Base-by-base conservation (phyloP, 768 basidiomycete species). In the Termitomyces sp. region DNA sequence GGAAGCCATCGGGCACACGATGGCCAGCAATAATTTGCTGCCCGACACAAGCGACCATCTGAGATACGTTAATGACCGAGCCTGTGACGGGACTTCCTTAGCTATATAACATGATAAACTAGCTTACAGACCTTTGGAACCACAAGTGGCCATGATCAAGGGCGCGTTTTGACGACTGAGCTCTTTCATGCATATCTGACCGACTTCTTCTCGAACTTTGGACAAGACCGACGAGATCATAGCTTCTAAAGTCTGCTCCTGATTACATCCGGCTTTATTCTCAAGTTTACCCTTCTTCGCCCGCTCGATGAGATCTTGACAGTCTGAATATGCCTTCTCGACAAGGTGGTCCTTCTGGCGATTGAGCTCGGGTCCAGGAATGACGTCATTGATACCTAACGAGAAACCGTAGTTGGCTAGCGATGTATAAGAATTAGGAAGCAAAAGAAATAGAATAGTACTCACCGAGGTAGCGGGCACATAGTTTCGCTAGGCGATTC, bases 11-110 rank as follows among this genome's bases (percentile, higher is more conserved):
- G 0, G 94, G 95, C 6, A 99, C 94, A 82, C 97, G 97, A 73
- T 92, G 89, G 7, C 97, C 97, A 19, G 94, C 85, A 60, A 99
- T 98, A 70, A 98, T 98, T 69, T 99, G 97, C 67, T 99, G 97
- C 5, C 97, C 97, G 63, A 99, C 97, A 83, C 96, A 98, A 67
- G 96, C 97, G 52, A 98, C 96, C 97, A 99, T 99, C 74, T 99
- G 97, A 23, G 94, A 96, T 54, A 99, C 97, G 72, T 99, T 99
- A 73, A 99, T 96, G 60, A 94, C 91, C 66, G 97, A 98, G 70
- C 97, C 96, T 75, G 42, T 14, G 34, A 14, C 48, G 10, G 57
- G 34, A 12, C 39, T 25, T 32, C 52, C 25, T 14, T 9, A 49
- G 28, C 7, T 10, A 27, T 54, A 43, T 19, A 35, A 42, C 19